Base-by-base conservation (phyloP, 148 eudicot genomes). In the Chenopodium formosanum region DNA sequence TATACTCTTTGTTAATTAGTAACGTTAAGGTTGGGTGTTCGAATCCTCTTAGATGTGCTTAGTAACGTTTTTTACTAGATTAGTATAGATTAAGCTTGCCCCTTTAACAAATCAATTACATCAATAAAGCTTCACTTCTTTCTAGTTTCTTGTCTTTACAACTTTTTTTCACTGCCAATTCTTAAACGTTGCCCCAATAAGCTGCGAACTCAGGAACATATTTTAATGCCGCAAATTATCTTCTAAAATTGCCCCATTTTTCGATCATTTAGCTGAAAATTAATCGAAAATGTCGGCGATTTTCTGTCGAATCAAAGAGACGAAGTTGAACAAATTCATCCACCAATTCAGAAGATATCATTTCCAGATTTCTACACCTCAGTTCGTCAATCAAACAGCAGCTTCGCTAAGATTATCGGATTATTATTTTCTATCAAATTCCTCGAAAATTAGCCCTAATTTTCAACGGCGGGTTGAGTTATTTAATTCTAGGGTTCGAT, bases 401-500 rank as follows among this genome's bases (percentile, higher is more conserved):
- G 46, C 82, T 46, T 48, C 83, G 20, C 47, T 64, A 31, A 34
- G 77, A 44, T n/a, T 69, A n/a, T 19, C 31, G 37, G 50, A 52
- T 31, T 12, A 50, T 62, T 10, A 58, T 58, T 23, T 80, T 60
- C 69, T 29, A 62, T 31, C 76, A 9, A 80, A 76, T 48, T 31
- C 79, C 20, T 81, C 86, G 1, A 80, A 19, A 27, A 73, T 46
- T 75, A 78, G 67, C 80, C 25, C 63, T 74, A 20, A 60, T 50
- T 69, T 32, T 25, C 72, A 34, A 12, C 70, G 69, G 37, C 82
- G 60, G 40, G 70, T 74, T 20, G 85, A 44, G 68, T 66, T 87
- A 60, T n/a, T 69, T 66, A 75, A 60, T 75, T 70, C 76, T 83
- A 68, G 64, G 76, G 91, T 87, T 84, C 91, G 98, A 56, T 91